Base-by-base conservation (phyloP, 768 basidiomycete species). In the Trametes cingulata region DNA sequence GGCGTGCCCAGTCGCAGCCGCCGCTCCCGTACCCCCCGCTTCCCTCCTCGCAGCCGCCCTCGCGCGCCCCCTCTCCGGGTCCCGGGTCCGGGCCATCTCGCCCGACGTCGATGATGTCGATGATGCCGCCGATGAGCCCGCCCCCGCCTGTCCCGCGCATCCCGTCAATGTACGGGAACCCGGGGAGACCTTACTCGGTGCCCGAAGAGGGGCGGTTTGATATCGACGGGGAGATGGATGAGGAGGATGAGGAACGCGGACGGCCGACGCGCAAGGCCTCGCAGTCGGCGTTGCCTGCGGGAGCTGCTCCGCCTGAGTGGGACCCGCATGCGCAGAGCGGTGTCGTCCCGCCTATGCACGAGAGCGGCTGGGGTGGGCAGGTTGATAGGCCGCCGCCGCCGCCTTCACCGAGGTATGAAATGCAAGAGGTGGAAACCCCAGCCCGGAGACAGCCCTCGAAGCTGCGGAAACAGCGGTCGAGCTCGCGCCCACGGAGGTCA, bases 131-230 rank as follows among this genome's bases (percentile, higher is more conserved):
- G 24, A 35, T 24, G 4, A 36, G 33, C 14, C 50, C 49, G 22
- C 53, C 65, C 9, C 70, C 70, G n/a, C 67, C 69, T 14, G 65
- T 69, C 13, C 69, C 69, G 25, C 57, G 60, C 36, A 64, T 67
- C 19, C 70, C 70, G 13, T 40, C 58, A 1, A 58, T 47, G 53
- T 64, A 63, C 49, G 52, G 49, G 20, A 29, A 33, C n/a, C 22
- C 56, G 41, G n/a, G 54, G 36, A 46, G 13, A 25, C 24, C 46
- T 2, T 47, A 33, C 41, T 17, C 19, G 13, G 2, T 19, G 19
- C 40, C 47, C 10, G 25, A 17, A 3, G 19, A 14, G 52, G 20
- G 40, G 46, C 19, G 22, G 24, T 9, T 45, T n/a, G 25, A 45
- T 22, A 17, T 43, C 4, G 25, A 40, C 15, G 10, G 40, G 17